Percentiles rank a stretch among this genome's conserved stretches.
Conservation (phyloP, 495 filamentous ascomycete genomes). For the Daldinia bambusicola region DNA sequence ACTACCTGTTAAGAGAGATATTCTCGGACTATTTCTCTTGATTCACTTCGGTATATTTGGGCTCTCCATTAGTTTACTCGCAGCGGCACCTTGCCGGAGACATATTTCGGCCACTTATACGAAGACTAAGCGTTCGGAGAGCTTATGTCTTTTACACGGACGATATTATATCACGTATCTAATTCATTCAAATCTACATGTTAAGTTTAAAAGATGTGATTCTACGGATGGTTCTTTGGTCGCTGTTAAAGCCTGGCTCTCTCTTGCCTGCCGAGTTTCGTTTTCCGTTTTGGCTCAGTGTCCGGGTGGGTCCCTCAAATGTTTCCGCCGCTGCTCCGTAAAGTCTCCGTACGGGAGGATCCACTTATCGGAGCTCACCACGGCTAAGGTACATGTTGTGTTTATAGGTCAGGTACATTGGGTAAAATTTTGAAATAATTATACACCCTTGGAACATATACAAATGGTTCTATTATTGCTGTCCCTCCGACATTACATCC, state of each 20-base stretch:
- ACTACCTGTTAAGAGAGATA: not conserved
- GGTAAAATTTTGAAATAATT: no score
- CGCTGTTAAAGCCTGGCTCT: no score
- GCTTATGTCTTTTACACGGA: not conserved
- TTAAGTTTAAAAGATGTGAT: no score
- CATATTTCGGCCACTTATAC: slow-evolving; percentile 22
- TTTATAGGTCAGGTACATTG: no score
- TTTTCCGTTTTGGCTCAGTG: not conserved
- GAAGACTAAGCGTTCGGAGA: not conserved
- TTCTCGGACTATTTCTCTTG: not conserved
- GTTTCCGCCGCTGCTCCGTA: slow-evolving; percentile 14
- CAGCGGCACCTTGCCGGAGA: slow-evolving; percentile 5
- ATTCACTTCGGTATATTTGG: not conserved
- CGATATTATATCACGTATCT: no score
- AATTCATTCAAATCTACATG: no score
- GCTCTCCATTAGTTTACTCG: not conserved
- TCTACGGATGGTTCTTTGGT: not conserved
- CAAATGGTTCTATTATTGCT: no score
- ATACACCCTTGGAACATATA: no score
- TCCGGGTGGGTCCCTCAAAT: slow-evolving; percentile 12
- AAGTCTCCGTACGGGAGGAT: slow-evolving; percentile 23
- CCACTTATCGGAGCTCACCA: slow-evolving; percentile 1
- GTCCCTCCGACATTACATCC: not conserved
- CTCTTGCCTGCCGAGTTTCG: not conserved
- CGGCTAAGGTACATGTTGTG: no score